A percentile compares a stretch with the other conserved stretches of the same genome.
phyloP scores from a whole-genome alignment of 2,329 filamentous ascomycete species.

The Dothideomycetes sp. region DNA sequence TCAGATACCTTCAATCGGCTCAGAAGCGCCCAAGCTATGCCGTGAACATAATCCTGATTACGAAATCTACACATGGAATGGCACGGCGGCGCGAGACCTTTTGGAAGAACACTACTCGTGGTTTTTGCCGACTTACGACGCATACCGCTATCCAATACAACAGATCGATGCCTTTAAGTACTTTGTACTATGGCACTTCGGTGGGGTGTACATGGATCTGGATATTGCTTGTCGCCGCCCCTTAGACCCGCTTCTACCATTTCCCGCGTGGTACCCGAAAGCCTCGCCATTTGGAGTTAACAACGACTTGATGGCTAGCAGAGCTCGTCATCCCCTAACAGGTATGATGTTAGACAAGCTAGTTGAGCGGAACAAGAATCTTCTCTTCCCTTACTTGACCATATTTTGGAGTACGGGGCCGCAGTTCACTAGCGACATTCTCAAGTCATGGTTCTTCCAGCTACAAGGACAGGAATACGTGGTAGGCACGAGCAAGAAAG shows the following conservation, averaged over 20 bases:
- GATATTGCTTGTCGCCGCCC: slow-evolving; percentile 51
- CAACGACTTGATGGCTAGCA: slow-evolving; percentile 58
- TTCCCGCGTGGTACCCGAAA: slow-evolving; percentile 56
- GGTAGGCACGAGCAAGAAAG: not conserved
- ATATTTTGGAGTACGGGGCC: slow-evolving; percentile 22
- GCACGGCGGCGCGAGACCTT: slow-evolving; percentile 8
- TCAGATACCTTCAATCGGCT: slow-evolving; percentile 10
- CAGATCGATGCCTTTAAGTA: slow-evolving; percentile 18
- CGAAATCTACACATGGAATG: slow-evolving; percentile 12
- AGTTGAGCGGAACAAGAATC: slow-evolving; percentile 12
- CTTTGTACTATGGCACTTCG: slow-evolving; percentile 16
- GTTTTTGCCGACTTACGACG: slow-evolving; percentile 52
- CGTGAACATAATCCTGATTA: slow-evolving; percentile 10
- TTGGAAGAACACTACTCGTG: slow-evolving; percentile 12
- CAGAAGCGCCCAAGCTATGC: slow-evolving; percentile 11
- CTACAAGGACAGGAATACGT: not conserved
- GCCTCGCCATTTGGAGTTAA: slow-evolving; percentile 63
- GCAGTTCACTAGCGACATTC: slow-evolving; percentile 17
- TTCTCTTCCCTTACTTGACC: slow-evolving; percentile 17
- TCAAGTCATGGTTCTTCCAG: slow-evolving; percentile 15
- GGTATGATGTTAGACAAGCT: slow-evolving; percentile 13
- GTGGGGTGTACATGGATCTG: slow-evolving; percentile 26
- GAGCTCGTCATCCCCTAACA: slow-evolving; percentile 15
- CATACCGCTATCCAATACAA: slow-evolving; percentile 18
- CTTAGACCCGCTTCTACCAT: slow-evolving; percentile 54